Evolutionary conservation across 345 rosid genomes (phyloP), one percentile per base, ranked within the genome.

Genomic region (Eucalyptus tenuipes): DNA sequence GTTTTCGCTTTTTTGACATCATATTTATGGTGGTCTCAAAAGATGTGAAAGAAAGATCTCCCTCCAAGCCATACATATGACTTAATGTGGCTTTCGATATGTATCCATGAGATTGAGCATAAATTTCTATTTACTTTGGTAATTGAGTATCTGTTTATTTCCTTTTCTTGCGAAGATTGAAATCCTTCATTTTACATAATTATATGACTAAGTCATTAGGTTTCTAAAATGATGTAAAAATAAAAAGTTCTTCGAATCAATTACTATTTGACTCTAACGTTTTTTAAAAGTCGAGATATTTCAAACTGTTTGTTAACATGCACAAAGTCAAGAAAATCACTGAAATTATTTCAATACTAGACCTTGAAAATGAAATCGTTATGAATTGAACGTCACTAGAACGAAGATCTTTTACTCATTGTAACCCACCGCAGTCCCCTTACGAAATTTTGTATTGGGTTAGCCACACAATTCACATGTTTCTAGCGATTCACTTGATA

Each of bases 371-470:
- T 57, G 64, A 24, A 57, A 57, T 57, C 5, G 14, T 25, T 57
- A 57, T 57, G 64, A 57, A 57, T 57, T 25, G n/a, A 57, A 57
- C 25, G n/a, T 57, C 64, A 24, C 3, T 25, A 57, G 64, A 57
- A 57, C 25, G 64, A 57, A 57, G 14, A 24, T 24, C 14, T 25
- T 0, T 57, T 10, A 25, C 64, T 57, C 64, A 57, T 57, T 1
- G 0, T 57, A 57, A 24, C 64, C n/a, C 13, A 57, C 64, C 5
- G 0, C 0, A 57, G 3, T 53, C 29, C 64, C n/a, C 64, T 57
- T 2, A 24, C 2, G 7, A 57, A 25, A 57, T 24, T 57, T 5
- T 57, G 59, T 25, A 2, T 57, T 25, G 64, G 64, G 64, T 57
- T 57, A 25, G 64, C 64, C 64, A 57, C 64, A 24, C n/a, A 57